Percentiles rank a stretch among this genome's conserved stretches.
These are phyloP conservation scores for Elaeis guineensis DNA, from an alignment of 176 grass and related monocot genomes.

Conservation along the genomic window DNA sequence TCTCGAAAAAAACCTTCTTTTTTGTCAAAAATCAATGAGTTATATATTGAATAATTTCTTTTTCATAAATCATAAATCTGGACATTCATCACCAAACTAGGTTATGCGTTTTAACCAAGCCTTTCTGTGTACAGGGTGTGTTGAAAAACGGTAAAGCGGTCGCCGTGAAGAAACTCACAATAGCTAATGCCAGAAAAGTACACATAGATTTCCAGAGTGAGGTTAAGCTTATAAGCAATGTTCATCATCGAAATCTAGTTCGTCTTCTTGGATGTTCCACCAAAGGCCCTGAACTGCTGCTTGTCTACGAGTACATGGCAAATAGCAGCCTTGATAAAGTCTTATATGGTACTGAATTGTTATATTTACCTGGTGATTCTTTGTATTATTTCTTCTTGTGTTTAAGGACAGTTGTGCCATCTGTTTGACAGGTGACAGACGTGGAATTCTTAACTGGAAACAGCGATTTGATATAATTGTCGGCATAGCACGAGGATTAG, in stretches of 20 bases:
- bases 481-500: slow-evolving; percentile 73
- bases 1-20: no score
- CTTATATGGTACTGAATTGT: slow-evolving; percentile 36
- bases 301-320: slow-evolving; percentile 93
- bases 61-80: no score
- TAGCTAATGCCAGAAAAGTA: slow-evolving; percentile 39
- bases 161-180: slow-evolving; percentile 59
- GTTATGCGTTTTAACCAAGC: neutral
- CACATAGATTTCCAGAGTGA: slow-evolving; percentile 63
- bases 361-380: no score
- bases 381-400: no score
- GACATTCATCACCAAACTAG: no score
- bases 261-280: slow-evolving; percentile 69
- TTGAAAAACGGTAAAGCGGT: slow-evolving; percentile 78
- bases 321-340: slow-evolving; percentile 85
- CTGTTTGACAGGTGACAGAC: slow-evolving; percentile 37
- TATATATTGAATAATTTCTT: no score
- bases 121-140: slow-evolving; percentile 36
- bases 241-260: slow-evolving; percentile 76
- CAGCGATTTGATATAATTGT: slow-evolving; percentile 69
- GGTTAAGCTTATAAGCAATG: slow-evolving; percentile 87
- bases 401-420: no score
- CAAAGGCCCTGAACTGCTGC: slow-evolving; percentile 51
- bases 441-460: slow-evolving; percentile 62
- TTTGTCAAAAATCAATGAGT: no score